Evolutionary conservation across 2,329 filamentous ascomycete species (phyloP).

Genomic region (Aspergillus piperis): DNA sequence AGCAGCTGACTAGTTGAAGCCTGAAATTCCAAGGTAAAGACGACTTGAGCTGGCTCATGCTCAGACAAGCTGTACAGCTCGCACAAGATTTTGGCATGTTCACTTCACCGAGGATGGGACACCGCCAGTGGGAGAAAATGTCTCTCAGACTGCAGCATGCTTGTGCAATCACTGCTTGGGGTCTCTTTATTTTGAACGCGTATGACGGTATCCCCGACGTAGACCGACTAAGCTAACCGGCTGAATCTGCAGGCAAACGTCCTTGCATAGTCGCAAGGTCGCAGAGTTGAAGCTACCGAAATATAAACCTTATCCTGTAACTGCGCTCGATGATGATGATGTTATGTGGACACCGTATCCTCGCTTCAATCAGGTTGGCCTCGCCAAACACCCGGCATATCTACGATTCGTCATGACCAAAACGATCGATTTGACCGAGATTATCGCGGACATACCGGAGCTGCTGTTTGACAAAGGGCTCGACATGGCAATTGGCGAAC

Average conservation of each 20-base stretch:
- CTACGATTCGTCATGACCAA: slow-evolving; percentile 29
- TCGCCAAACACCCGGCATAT: slow-evolving; percentile 26
- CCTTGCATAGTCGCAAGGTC: slow-evolving; percentile 27
- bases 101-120: slow-evolving; percentile 14
- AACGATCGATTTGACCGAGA: slow-evolving; percentile 25
- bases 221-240: slow-evolving; percentile 11
- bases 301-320: slow-evolving; percentile 15
- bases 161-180: slow-evolving; percentile 32
- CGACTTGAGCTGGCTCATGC: slow-evolving; percentile 31
- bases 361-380: slow-evolving; percentile 31
- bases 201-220: slow-evolving; percentile 11
- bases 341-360: slow-evolving; percentile 38
- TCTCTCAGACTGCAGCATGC: slow-evolving; percentile 24
- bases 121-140: slow-evolving; percentile 12
- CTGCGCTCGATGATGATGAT: slow-evolving; percentile 19
- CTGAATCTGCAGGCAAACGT: slow-evolving; percentile 29
- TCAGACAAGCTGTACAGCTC: slow-evolving; percentile 36
- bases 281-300: slow-evolving; percentile 24
- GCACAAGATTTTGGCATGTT: slow-evolving; percentile 36
- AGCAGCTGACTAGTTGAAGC: slow-evolving; percentile 26
- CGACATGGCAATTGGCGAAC: slow-evolving; percentile 13
- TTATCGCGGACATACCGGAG: slow-evolving; percentile 26
- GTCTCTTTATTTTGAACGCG: slow-evolving; percentile 34
- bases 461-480: slow-evolving; percentile 27
- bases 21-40: slow-evolving; percentile 31